Conservation (phyloP, 768 basidiomycete genomes). For the Trametes elegans region DNA sequence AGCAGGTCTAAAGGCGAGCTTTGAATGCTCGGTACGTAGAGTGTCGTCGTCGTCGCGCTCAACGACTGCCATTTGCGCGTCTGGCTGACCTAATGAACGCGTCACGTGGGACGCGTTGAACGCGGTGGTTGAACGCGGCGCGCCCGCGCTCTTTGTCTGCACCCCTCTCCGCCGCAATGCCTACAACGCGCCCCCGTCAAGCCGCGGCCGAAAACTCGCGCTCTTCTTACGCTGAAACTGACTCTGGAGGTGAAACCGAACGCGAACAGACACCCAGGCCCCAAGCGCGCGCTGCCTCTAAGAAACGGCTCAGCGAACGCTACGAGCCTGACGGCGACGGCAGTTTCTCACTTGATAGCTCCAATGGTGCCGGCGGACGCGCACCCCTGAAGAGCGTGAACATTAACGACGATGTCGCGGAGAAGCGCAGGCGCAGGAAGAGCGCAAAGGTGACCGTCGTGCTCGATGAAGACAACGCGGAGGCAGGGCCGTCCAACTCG, state of each 20-base stretch:
- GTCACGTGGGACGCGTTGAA: slow-evolving; percentile 22
- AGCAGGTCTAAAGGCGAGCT: too few species aligned
- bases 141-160: neutral
- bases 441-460: slow-evolving; percentile 60
- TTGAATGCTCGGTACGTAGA: too few species aligned
- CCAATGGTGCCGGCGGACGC: slow-evolving; percentile 24
- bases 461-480: slow-evolving; percentile 42
- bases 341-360: slow-evolving; percentile 33
- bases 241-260: slow-evolving; percentile 25
- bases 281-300: slow-evolving; percentile 19
- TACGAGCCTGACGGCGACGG: slow-evolving; percentile 43
- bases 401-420: slow-evolving; percentile 83
- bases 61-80: neutral
- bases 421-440: slow-evolving; percentile 80
- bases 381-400: slow-evolving; percentile 40
- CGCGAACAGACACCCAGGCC: slow-evolving; percentile 24
- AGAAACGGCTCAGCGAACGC: slow-evolving; percentile 62
- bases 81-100: neutral
- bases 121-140: slow-evolving; percentile 20
- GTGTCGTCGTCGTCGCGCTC: neutral
- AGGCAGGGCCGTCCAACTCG: slow-evolving; percentile 56
- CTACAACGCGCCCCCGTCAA: slow-evolving; percentile 10
- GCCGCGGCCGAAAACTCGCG: slow-evolving; percentile 4
- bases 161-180: slow-evolving; percentile 6
- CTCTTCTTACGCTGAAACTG: slow-evolving; percentile 18